Percentiles rank a stretch among this genome's conserved stretches.
Conservation (phyloP, 306 rosid genomes). For the Cucurbita maxima region DNA sequence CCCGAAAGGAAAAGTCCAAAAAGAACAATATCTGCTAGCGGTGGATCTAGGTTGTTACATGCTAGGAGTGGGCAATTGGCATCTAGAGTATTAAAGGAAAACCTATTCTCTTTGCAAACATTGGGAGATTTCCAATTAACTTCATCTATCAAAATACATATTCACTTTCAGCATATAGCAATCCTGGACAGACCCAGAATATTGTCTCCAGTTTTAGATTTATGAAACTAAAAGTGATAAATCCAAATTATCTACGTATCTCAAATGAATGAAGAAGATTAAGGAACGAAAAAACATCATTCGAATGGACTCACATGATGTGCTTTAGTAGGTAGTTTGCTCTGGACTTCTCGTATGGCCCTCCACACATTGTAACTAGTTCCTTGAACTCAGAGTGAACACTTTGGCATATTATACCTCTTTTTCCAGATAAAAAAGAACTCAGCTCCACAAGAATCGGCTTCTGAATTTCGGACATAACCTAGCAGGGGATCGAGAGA, state of each 20-base stretch:
- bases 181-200: neutral
- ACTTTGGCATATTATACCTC: slow-evolving; percentile 61
- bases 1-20: too few species aligned
- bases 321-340: slow-evolving; percentile 45
- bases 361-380: slow-evolving; percentile 72
- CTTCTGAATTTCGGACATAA: slow-evolving; percentile 60
- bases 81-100: neutral
- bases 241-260: neutral
- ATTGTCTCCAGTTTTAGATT: neutral
- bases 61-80: neutral
- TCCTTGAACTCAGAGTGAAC: slow-evolving; percentile 68
- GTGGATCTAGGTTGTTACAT: neutral
- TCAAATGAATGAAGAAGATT: neutral
- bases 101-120: neutral
- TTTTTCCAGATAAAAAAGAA: slow-evolving; percentile 38
- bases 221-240: neutral
- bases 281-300: slow-evolving; percentile 4
- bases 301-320: slow-evolving; percentile 41
- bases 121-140: neutral
- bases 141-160: neutral
- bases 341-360: slow-evolving; percentile 65
- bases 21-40: too few species aligned
- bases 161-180: neutral
- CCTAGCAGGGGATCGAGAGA: slow-evolving; percentile 28
- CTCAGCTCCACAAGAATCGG: slow-evolving; percentile 51